Evolutionary conservation across 805 yeast genomes (phyloP), one percentile per base, ranked within the genome.

Genomic region (Candida andamanensis): DNA sequence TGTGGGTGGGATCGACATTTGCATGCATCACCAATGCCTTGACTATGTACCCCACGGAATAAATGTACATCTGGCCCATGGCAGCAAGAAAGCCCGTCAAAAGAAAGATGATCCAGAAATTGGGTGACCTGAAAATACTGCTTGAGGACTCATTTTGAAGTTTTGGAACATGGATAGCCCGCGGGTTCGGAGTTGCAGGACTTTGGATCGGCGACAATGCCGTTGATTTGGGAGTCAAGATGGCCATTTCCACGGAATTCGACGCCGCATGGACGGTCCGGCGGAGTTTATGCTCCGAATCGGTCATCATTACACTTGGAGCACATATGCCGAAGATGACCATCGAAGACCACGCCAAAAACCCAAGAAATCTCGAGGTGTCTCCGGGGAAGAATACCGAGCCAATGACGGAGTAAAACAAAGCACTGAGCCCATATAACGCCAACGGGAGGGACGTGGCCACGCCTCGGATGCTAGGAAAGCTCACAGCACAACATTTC

Each of bases 371-470:
- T 5, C 62, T 67, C 12, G 67, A 65, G 0, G 86, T 79, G 37
- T 76, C 73, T 3, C 80, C 78, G 0, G 80, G 73, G 38, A 58
- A 76, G 35, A 76, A 61, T 11, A 62, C 41, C 8, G 74, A 57
- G 2, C 79, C 80, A 15, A 76, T 45, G 1, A 70, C 60, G 1
- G 87, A 79, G 49, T 73, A 79, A 30, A 78, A 67, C 45, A 80
- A 67, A 4, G 92, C 92, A 50, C 83, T 75, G 11, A 80, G 65
- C 0, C 94, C 94, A 52, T 78, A 81, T 27, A 81, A 70, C 1
- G 89, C 78, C 52, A 82, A 67, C 2, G 90, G 87, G 26, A 82
- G 63, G 0, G 86, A 74, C 0, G 92, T 79, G 4, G 92, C 89
- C 7, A 81, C 63, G 2, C 92, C 94, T 33, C 85, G 56, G 23